Percentiles rank a stretch among this genome's conserved stretches.
phyloP scores from a whole-genome alignment of 2,329 filamentous ascomycete genomes.

The Sordariomycetes sp. region DNA sequence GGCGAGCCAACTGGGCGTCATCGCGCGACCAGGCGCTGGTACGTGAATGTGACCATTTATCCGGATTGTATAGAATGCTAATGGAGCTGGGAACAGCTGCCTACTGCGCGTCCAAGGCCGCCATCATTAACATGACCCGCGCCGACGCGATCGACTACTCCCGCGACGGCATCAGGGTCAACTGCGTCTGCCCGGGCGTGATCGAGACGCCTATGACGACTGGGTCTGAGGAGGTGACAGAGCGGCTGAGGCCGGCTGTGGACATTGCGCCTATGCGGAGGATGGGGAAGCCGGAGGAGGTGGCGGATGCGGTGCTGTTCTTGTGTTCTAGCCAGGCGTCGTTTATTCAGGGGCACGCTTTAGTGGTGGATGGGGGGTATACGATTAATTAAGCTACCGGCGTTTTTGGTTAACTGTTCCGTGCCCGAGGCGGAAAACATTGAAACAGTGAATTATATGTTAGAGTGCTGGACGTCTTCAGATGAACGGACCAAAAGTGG shows the following conservation, averaged over 20 bases:
- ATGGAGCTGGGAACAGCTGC: slow-evolving; percentile 24
- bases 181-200: slow-evolving; percentile 27
- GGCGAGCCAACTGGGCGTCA: slow-evolving; percentile 40
- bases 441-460: too few species aligned
- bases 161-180: slow-evolving; percentile 22
- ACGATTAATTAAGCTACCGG: slow-evolving; percentile 25
- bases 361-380: slow-evolving; percentile 43
- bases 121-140: slow-evolving; percentile 45
- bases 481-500: too few species aligned
- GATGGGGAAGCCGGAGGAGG: slow-evolving; percentile 37
- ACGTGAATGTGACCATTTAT: slow-evolving; percentile 11
- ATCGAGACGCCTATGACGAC: slow-evolving; percentile 36
- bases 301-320: slow-evolving; percentile 38
- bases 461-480: too few species aligned
- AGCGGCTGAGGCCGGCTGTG: slow-evolving; percentile 26
- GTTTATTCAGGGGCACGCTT: slow-evolving; percentile 39
- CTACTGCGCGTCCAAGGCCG: slow-evolving; percentile 48
- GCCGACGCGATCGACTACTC: slow-evolving; percentile 48
- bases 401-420: too few species aligned
- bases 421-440: too few species aligned
- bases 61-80: neutral
- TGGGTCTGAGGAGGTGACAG: slow-evolving; percentile 22
- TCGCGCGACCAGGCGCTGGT: slow-evolving; percentile 32
- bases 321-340: slow-evolving; percentile 35
- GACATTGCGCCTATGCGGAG: slow-evolving; percentile 37